Evolutionary conservation across 768 basidiomycete genomes (phyloP), one percentile per base, ranked within the genome.

Genomic region (Tephrocybe rancida): DNA sequence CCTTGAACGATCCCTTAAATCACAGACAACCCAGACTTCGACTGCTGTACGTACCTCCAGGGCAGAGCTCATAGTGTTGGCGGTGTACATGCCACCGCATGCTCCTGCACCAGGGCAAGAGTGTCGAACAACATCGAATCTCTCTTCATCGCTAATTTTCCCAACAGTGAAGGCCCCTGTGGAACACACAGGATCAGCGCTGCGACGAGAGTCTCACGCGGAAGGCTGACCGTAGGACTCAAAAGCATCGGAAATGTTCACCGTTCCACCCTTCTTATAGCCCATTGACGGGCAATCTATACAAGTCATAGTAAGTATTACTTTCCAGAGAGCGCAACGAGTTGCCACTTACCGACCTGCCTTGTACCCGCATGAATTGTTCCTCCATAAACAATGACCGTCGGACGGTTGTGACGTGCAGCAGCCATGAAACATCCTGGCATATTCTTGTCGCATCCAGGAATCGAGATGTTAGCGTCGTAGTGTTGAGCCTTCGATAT

Each of bases 391-490:
- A 95, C 80, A 50, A 93, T 87, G 63, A 95, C 84, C 1, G 92
- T 93, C 1, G 92, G 92, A 5, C 92, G 82, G 64, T 95, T 94
- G 72, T 92, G 88, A 47, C 92, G 85, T 34, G 76, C 88, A 1
- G 92, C 92, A 14, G 92, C 92, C 65, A 95, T 91, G 52, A 92
- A 77, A 64, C 87, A 90, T 16, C 90, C 92, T 8, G 92, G 92
- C 92, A 94, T 93, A 65, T 94, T 94, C 74, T 94, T 94, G 70
- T 94, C 92, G 59, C 92, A 94, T 51, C 92, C 91, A 16, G 92
- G 92, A 48, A 93, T 79, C 5, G 88, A 84, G 60, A 94, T 91
- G 62, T 92, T 92, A 11, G 83, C 92, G 56, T 95, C 92, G 61
- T 94, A 93, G 63, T 92, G 85, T 74, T 94, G 92, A 19, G 90